Percentiles rank a stretch among this genome's conserved stretches.
Evolutionary conservation across 2,329 filamentous ascomycete species (phyloP).

Genomic region (Aspergillus felis): DNA sequence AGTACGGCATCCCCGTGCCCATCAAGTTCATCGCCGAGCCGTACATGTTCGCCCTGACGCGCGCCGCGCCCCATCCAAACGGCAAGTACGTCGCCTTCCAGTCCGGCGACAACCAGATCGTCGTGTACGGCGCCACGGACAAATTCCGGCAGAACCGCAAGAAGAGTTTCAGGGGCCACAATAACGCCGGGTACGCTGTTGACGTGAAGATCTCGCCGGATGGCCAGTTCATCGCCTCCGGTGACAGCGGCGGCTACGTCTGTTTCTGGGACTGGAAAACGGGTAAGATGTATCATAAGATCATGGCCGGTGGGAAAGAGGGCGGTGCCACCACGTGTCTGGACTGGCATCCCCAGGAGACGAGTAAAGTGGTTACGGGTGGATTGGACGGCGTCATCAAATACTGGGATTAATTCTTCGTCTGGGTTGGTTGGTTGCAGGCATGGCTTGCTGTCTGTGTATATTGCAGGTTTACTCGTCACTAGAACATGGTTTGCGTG

Average conservation of each 20-base stretch:
- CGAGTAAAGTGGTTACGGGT: constrained; percentile 85
- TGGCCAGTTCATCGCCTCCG: constrained; percentile 82
- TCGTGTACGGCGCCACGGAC: constrained; percentile 90
- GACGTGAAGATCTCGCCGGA: constrained; percentile 86
- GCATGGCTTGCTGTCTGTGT: background rate
- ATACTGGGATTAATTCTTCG: constrained; percentile 74
- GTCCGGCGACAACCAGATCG: constrained; percentile 90
- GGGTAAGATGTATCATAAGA: constrained; percentile 98
- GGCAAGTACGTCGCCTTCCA: constrained; percentile 96
- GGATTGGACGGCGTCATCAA: constrained; percentile 84
- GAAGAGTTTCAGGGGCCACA: constrained; percentile 93
- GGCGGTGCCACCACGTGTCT: constrained; percentile 80
- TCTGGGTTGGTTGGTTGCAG: background rate
- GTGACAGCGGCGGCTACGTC: constrained; percentile 82
- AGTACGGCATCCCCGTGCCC: constrained; percentile 95
- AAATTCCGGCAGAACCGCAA: constrained; percentile 97
- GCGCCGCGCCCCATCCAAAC: constrained; percentile 76
- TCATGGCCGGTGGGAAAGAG: constrained; percentile 64
- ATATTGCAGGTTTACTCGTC: background rate
- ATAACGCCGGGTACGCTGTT: constrained; percentile 89
- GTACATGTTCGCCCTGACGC: constrained; percentile 95
- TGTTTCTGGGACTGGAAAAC: constrained; percentile 99
- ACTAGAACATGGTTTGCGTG: background rate
- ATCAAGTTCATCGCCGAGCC: constrained; percentile 98
- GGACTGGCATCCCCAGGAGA: constrained; percentile 97